phyloP scores from a whole-genome alignment of 2,329 filamentous ascomycete genomes.

The Alternaria triticina region DNA sequence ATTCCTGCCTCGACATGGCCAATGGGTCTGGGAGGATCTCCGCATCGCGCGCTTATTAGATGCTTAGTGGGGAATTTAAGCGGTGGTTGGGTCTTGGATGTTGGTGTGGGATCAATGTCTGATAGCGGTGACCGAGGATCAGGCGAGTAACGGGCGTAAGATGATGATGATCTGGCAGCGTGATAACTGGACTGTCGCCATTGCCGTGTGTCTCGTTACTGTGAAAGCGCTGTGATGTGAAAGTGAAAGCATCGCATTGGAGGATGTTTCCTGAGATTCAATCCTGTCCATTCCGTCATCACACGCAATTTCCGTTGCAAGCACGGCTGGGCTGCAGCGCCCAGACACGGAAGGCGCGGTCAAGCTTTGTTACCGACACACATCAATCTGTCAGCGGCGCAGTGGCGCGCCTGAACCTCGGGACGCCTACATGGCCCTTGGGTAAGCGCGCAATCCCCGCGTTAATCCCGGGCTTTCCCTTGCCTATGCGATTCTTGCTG shows the following conservation, averaged over 20 bases:
- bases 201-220: background rate
- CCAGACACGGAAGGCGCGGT: slow-evolving; percentile 14
- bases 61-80: background rate
- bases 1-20: slow-evolving; percentile 4
- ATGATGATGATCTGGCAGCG: background rate
- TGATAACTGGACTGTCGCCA: background rate
- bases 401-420: background rate
- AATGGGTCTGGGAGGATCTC: slow-evolving; percentile 1
- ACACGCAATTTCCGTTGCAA: background rate
- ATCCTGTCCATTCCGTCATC: background rate
- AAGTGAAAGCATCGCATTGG: background rate
- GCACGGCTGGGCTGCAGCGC: background rate
- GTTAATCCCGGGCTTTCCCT: slow-evolving; percentile 9
- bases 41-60: background rate
- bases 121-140: slow-evolving; percentile 1
- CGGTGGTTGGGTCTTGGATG: background rate
- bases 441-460: slow-evolving; percentile 7
- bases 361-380: slow-evolving; percentile 1
- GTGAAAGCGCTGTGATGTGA: background rate
- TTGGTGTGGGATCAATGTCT: background rate
- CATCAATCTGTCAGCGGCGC: slow-evolving; percentile 1
- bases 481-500: background rate
- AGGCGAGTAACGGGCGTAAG: slow-evolving; percentile 1
- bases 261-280: background rate
- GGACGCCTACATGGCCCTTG: background rate